Percentiles rank a stretch among this genome's conserved stretches.
These are phyloP conservation scores for Phytophthora aleatoria DNA, from an alignment of 352 stramenopile genomes.

Conservation along the genomic window DNA sequence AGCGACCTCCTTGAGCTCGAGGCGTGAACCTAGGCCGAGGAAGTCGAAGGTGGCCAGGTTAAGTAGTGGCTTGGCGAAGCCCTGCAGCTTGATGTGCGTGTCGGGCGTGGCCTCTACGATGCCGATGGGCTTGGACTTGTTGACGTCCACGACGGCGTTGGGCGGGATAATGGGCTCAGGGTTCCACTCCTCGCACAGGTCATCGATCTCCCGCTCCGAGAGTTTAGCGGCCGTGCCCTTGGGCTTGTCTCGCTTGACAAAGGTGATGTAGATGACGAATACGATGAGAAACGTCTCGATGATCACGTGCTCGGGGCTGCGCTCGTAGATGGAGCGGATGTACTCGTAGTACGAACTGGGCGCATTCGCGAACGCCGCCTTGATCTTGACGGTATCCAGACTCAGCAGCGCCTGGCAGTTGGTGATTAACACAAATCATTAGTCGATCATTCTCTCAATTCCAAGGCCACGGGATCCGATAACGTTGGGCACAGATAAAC, in stretches of 20 bases:
- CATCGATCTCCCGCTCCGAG: slow-evolving; percentile 88
- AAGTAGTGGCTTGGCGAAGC: slow-evolving; percentile 71
- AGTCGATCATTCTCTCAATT: neutral
- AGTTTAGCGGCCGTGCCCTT: slow-evolving; percentile 70
- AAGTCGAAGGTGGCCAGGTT: slow-evolving; percentile 99
- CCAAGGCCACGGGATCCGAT: neutral
- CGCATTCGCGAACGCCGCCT: slow-evolving; percentile 59
- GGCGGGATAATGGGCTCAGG: slow-evolving; percentile 88
- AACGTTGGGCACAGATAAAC: slow-evolving; percentile 4
- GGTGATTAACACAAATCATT: slow-evolving; percentile 1
- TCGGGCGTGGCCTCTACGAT: slow-evolving; percentile 83
- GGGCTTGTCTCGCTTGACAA: slow-evolving; percentile 85
- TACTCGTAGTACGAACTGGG: slow-evolving; percentile 83
- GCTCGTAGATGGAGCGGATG: slow-evolving; percentile 82
- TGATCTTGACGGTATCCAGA: slow-evolving; percentile 63
- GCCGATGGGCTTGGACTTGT: slow-evolving; percentile 56
- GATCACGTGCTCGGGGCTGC: slow-evolving; percentile 94
- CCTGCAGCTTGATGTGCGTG: slow-evolving; percentile 85
- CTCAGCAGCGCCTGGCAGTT: slow-evolving; percentile 60
- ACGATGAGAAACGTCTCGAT: slow-evolving; percentile 97
- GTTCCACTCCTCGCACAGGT: slow-evolving; percentile 89
- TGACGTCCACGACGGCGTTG: slow-evolving; percentile 34
- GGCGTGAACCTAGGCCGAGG: slow-evolving; percentile 87
- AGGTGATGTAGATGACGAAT: slow-evolving; percentile 95
- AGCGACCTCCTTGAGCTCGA: slow-evolving; percentile 90